Evolutionary conservation across 2,329 filamentous ascomycete species (phyloP).

Genomic region (Ciborinia camelliae): DNA sequence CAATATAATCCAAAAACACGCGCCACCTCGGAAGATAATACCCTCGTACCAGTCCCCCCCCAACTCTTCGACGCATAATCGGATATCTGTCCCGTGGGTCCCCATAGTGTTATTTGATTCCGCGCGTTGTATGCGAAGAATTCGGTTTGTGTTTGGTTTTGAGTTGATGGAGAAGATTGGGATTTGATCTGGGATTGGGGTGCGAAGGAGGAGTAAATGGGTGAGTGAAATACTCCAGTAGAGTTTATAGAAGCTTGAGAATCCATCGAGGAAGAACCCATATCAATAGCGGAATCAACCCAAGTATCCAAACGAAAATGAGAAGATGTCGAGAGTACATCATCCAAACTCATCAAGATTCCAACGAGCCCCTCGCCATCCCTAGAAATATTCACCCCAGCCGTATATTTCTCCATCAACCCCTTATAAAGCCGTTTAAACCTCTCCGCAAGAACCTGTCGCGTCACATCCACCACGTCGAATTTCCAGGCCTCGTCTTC

Average conservation of each 20-base stretch:
- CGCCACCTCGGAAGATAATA: constrained; percentile 34
- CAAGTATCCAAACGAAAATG: constrained; percentile 6
- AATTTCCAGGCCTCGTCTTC: background rate
- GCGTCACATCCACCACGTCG: constrained; percentile 5
- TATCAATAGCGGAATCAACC: background rate
- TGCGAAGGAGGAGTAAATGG: accelerated
- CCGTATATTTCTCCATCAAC: background rate
- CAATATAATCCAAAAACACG: background rate
- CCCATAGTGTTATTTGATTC: constrained; percentile 52
- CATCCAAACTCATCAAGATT: background rate
- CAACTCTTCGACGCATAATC: constrained; percentile 51
- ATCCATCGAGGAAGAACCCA: background rate
- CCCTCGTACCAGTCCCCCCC: constrained; percentile 44
- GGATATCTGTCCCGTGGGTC: constrained; percentile 45
- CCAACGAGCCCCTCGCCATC: background rate
- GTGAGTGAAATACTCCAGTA: background rate
- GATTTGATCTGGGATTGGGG: too few relatives aligned
- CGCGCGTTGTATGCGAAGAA: constrained; percentile 43
- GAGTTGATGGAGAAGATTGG: background rate
- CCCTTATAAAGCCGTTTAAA: background rate
- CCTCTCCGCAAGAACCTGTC: background rate
- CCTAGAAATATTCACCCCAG: background rate
- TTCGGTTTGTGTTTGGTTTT: background rate
- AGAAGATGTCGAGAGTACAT: background rate
- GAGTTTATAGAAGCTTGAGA: too few relatives aligned